phyloP scores from a whole-genome alignment of 2,329 filamentous ascomycete genomes.

The Penicillium vulpinum region DNA sequence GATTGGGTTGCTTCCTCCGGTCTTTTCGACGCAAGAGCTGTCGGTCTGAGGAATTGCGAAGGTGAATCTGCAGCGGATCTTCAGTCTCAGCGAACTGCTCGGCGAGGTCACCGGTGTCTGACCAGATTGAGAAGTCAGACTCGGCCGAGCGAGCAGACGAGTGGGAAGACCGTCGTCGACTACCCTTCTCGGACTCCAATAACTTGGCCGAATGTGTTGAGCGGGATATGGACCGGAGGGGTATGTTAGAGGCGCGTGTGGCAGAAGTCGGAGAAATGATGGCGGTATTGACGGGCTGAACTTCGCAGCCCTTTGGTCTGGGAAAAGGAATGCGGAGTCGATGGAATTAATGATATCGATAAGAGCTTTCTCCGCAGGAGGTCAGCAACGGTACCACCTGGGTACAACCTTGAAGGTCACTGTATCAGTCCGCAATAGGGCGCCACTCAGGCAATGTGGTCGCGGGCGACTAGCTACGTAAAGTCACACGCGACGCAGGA shows the following conservation, averaged over 20 bases:
- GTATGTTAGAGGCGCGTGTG: constrained; percentile 74
- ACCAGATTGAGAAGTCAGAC: constrained; percentile 80
- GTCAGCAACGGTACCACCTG: not conserved
- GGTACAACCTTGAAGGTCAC: not conserved
- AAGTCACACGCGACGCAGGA: constrained; percentile 19
- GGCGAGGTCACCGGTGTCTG: constrained; percentile 90
- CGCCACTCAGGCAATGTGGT: constrained; percentile 15
- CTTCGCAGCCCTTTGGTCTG: constrained; percentile 63
- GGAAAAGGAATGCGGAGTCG: constrained; percentile 4
- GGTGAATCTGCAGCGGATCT: constrained; percentile 73
- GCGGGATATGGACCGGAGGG: constrained; percentile 69
- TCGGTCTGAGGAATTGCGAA: constrained; percentile 60
- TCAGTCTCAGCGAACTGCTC: constrained; percentile 84
- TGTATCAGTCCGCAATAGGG: constrained; percentile 3
- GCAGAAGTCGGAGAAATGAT: constrained; percentile 76
- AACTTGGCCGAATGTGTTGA: constrained; percentile 30
- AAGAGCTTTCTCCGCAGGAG: constrained; percentile 9
- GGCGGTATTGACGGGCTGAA: constrained; percentile 73
- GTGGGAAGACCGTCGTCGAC: constrained; percentile 54
- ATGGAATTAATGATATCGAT: constrained; percentile 7
- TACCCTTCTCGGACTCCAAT: constrained; percentile 49
- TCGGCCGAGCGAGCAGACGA: constrained; percentile 54
- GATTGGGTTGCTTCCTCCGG: constrained; percentile 55
- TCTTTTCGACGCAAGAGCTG: constrained; percentile 52
- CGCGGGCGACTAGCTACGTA: constrained; percentile 6